Conservation (phyloP, 2,329 filamentous ascomycete species). For the Pseudogymnoascus sp. region DNA sequence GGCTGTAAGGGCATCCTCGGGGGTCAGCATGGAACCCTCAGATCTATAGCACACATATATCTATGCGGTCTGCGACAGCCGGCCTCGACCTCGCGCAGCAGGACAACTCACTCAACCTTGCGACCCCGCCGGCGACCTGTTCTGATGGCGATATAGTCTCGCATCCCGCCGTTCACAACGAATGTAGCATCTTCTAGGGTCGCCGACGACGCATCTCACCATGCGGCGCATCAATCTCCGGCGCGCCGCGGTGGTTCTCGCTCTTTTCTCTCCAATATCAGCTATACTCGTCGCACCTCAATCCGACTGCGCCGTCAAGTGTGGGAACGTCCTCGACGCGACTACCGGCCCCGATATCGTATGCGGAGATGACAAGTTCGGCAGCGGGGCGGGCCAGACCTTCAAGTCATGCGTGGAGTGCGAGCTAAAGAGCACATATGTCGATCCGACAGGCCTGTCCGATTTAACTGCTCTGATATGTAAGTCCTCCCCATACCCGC, state of each 20-base stretch:
- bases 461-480: slow-evolving; percentile 27
- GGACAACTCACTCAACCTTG: neutral
- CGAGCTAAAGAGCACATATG: slow-evolving; percentile 24
- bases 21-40: neutral
- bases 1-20: neutral
- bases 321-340: slow-evolving; percentile 24
- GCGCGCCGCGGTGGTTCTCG: neutral
- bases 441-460: slow-evolving; percentile 17
- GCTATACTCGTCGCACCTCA: slow-evolving; percentile 8
- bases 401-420: slow-evolving; percentile 25
- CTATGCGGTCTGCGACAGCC: neutral
- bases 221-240: slow-evolving; percentile 8
- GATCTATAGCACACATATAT: neutral
- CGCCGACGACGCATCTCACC: slow-evolving; percentile 2
- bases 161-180: neutral
- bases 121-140: neutral
- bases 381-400: slow-evolving; percentile 18
- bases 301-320: slow-evolving; percentile 25
- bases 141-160: neutral
- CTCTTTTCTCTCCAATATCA: neutral
- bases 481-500: slow-evolving; percentile 16
- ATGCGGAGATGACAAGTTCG: slow-evolving; percentile 13
- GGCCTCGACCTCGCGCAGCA: neutral
- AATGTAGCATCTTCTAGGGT: slow-evolving; percentile 6
- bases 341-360: slow-evolving; percentile 22